Evolutionary conservation across 306 rosid genomes (phyloP).

Genomic region (Rosa rugosa): DNA sequence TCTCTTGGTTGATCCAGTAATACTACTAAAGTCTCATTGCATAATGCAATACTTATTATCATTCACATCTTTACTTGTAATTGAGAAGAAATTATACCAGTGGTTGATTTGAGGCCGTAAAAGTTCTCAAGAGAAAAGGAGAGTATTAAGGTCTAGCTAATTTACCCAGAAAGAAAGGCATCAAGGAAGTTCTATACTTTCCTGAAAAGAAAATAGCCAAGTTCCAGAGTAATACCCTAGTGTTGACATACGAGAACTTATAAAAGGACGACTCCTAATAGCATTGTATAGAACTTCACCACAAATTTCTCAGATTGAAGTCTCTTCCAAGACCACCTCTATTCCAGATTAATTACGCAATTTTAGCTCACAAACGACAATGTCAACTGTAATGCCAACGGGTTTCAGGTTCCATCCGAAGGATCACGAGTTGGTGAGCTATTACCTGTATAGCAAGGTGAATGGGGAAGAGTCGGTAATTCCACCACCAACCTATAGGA

Average conservation of each 20-base stretch:
- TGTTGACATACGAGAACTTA: neutral
- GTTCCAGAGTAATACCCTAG: neutral
- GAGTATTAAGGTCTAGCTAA: neutral
- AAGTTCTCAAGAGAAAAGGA: neutral
- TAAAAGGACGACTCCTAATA: neutral
- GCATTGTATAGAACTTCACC: neutral
- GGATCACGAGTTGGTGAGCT: neutral
- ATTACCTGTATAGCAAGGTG: neutral
- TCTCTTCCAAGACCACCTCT: neutral
- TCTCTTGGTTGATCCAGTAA: constrained; percentile 29
- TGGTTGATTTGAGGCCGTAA: neutral
- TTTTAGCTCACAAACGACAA: neutral
- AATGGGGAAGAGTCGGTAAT: neutral
- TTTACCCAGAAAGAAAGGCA: neutral
- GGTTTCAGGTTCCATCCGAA: neutral
- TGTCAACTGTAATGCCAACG: neutral
- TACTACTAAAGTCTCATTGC: constrained; percentile 9
- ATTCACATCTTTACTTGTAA: neutral
- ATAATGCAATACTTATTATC: neutral
- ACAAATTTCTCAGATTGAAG: neutral
- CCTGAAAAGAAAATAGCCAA: neutral
- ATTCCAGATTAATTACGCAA: neutral
- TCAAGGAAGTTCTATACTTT: neutral
- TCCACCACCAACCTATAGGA: neutral
- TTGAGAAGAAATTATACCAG: neutral